Percentiles rank a stretch among this genome's conserved stretches.
phyloP scores from a whole-genome alignment of 768 basidiomycete species.

The Lentinula aciculospora region DNA sequence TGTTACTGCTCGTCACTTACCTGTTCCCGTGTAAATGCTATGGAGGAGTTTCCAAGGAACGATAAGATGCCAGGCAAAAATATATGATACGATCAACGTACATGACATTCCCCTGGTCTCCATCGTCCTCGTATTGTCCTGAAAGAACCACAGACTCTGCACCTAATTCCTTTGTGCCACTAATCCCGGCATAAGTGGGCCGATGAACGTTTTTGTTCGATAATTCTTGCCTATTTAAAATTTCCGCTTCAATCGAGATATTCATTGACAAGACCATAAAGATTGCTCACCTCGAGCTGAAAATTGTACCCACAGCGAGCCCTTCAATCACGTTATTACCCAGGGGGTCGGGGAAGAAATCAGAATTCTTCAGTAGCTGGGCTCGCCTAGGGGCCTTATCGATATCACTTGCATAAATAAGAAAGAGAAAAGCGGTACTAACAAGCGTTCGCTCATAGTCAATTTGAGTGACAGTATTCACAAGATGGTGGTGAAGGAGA shows the following conservation, averaged over 20 bases:
- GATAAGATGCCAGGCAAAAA: not conserved
- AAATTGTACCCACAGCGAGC: conserved; percentile 17
- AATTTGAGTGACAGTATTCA: not conserved
- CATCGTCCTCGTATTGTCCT: conserved; percentile 35
- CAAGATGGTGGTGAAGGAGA: not conserved
- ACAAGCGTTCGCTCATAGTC: not conserved
- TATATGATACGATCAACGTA: conserved; percentile 12
- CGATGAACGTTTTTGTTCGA: conserved; percentile 21
- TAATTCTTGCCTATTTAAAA: conserved; percentile 20
- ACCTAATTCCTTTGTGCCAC: conserved; percentile 21
- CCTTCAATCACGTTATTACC: conserved; percentile 19
- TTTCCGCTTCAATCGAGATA: not conserved
- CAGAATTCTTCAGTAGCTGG: conserved; percentile 14
- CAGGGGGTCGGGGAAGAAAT: conserved; percentile 16
- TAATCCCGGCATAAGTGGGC: conserved; percentile 28
- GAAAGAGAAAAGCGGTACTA: not conserved
- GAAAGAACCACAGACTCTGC: conserved; percentile 37
- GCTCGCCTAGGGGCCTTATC: not conserved
- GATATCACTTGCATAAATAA: not conserved
- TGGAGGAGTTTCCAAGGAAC: not conserved
- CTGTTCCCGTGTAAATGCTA: conserved; percentile 36
- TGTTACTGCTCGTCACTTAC: conserved; percentile 12
- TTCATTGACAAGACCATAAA: not conserved
- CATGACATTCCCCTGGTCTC: conserved; percentile 33
- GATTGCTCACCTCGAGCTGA: conserved; percentile 14